Evolutionary conservation across 768 basidiomycete species (phyloP).

Genomic region (Tephrocybe rancida): DNA sequence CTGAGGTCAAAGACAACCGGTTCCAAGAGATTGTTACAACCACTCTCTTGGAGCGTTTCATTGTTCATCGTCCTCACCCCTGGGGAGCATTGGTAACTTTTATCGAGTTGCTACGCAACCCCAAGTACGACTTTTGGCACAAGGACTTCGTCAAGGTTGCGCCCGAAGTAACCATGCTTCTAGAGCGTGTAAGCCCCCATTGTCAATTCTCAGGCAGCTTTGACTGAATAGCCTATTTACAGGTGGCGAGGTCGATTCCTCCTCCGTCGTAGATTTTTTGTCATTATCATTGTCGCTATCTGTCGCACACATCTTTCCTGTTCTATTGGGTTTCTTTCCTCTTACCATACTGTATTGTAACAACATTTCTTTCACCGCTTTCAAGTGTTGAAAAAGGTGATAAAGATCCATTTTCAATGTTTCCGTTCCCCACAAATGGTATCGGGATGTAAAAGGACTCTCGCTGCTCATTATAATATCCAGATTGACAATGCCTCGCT

Average conservation of each 20-base stretch:
- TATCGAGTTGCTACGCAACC: conserved; percentile 89
- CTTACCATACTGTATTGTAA: conserved; percentile 85
- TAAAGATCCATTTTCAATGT: not conserved
- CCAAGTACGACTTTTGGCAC: conserved; percentile 90
- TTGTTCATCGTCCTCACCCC: conserved; percentile 94
- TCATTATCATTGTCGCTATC: conserved; percentile 75
- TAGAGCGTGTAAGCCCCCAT: conserved; percentile 70
- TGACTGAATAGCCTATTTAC: conserved; percentile 3
- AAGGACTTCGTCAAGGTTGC: conserved; percentile 84
- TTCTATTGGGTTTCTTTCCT: conserved; percentile 61
- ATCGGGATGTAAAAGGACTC: not conserved
- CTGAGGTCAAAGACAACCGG: conserved; percentile 73
- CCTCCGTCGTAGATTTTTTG: conserved; percentile 66
- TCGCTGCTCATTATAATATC: conserved; percentile 23
- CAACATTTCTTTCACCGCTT: conserved; percentile 57
- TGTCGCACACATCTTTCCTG: conserved; percentile 74
- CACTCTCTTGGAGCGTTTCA: conserved; percentile 90
- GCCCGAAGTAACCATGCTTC: conserved; percentile 82
- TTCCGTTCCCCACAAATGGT: not conserved
- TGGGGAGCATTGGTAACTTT: conserved; percentile 95
- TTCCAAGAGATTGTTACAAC: conserved; percentile 85
- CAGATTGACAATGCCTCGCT: conserved; percentile 49
- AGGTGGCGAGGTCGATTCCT: conserved; percentile 82
- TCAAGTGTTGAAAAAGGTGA: conserved; percentile 54
- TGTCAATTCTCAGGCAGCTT: conserved; percentile 8